phyloP scores from a whole-genome alignment of 2,329 filamentous ascomycete species.

The Grosmannia penicillata region DNA sequence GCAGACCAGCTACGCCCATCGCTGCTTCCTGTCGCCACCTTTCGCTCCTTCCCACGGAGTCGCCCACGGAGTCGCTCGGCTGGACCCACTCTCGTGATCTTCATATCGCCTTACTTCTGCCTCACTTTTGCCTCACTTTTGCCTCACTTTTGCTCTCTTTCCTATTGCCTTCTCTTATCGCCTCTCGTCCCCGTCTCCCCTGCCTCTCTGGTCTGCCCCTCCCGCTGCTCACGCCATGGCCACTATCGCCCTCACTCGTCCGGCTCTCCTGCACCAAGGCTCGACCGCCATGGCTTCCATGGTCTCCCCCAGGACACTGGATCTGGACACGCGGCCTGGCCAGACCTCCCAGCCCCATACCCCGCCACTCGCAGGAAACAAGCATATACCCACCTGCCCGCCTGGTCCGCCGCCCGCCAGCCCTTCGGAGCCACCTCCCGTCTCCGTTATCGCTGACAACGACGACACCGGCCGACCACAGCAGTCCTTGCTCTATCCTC shows the following conservation, averaged over 20 bases:
- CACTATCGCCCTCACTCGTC: slow-evolving; percentile 34
- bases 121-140: too few species aligned
- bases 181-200: not conserved
- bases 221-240: slow-evolving; percentile 30
- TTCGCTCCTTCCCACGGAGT: too few species aligned
- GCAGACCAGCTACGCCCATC: too few species aligned
- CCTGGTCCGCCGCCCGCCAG: slow-evolving; percentile 47
- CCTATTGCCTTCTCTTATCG: not conserved
- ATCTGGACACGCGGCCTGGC: slow-evolving; percentile 20
- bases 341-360: slow-evolving; percentile 17
- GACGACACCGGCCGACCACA: slow-evolving; percentile 21
- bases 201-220: not conserved
- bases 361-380: slow-evolving; percentile 55
- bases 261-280: slow-evolving; percentile 17
- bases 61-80: too few species aligned
- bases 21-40: too few species aligned
- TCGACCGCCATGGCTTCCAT: slow-evolving; percentile 17
- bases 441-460: not conserved
- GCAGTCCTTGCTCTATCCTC: slow-evolving; percentile 61
- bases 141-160: not conserved
- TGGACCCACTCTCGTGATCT: too few species aligned
- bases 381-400: slow-evolving; percentile 81
- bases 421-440: not conserved
- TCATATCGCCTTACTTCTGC: too few species aligned
- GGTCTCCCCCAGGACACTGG: slow-evolving; percentile 19